Evolutionary conservation across 176 grass and related monocot species (phyloP), one percentile per base, ranked within the genome.

Genomic region (Raddia distichophylla): DNA sequence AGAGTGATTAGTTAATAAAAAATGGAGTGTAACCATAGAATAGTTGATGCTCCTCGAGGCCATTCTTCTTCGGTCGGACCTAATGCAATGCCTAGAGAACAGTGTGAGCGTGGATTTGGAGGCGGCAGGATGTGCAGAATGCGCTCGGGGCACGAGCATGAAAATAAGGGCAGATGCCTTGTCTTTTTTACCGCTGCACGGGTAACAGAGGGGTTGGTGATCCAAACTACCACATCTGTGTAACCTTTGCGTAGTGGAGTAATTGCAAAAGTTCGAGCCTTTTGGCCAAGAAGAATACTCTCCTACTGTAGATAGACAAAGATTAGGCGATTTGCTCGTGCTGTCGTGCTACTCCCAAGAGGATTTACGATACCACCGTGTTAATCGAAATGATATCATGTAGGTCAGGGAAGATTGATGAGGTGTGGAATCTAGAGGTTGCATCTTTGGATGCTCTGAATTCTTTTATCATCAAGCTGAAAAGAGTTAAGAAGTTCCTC

Each of bases 31-130:
- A 27, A 27, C 27, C 27, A 27, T 27, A 27, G 27, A 27, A 27
- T 27, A 27, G 1, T 27, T 27, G 27, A 27, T 27, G 27, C 27
- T 27, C 27, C 27, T 27, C 27, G 27, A 32, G 69, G 37, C 60
- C 40, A 80, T 74, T 73, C 22, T 74, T 73, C 22, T 74, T 74
- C 22, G 5, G 70, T 57, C 73, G 22, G 22, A 58, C 59, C 37
- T 9, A 80, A 55, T 10, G 10, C 37, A 10, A 56, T 47, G 49
- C 68, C 59, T 80, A 22, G 77, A 59, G 77, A 74, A 67, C 60
- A 70, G 77, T 67, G 84, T 50, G 77, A 46, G 77, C 69, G 84
- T 74, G 69, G 76, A 86, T 67, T 80, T 64, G 60, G 69, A 80
- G 84, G 76, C 12, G 17, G 17, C 27, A 17, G 42, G 76, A 10